phyloP scores from a whole-genome alignment of 768 basidiomycete genomes.

The Pisolithus tinctorius region DNA sequence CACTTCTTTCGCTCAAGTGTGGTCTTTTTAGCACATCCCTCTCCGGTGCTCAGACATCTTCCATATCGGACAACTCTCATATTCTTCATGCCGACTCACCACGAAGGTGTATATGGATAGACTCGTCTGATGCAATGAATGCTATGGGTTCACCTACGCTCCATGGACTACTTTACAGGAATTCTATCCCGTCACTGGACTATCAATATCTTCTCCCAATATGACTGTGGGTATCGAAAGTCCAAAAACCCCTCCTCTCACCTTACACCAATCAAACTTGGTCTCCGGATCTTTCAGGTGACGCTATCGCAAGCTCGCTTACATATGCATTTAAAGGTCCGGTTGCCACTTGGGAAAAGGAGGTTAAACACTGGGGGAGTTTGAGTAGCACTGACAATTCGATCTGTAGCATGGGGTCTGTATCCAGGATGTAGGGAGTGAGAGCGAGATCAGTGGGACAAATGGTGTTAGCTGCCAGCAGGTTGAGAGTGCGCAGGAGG shows the following conservation, averaged over 20 bases:
- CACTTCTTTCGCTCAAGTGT: conserved; percentile 1
- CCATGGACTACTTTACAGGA: conserved; percentile 22
- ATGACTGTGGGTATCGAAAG: conserved; percentile 1
- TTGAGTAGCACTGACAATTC: conserved; percentile 23
- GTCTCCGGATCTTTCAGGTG: conserved; percentile 19
- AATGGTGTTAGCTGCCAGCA: too few species aligned
- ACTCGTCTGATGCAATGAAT: conserved; percentile 19
- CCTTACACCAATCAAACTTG: conserved; percentile 18
- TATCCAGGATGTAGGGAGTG: conserved; percentile 16
- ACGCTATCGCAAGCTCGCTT: conserved; percentile 19
- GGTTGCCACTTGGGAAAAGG: conserved; percentile 28
- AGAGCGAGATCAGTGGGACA: conserved; percentile 3
- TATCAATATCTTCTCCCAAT: conserved; percentile 13
- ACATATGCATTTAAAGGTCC: conserved; percentile 26
- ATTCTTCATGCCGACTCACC: conserved; percentile 51
- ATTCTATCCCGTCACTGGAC: conserved; percentile 33
- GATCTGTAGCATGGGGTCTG: conserved; percentile 9
- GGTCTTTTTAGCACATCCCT: conserved; percentile 16
- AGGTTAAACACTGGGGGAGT: conserved; percentile 1
- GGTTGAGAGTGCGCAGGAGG: too few species aligned
- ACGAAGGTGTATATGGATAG: conserved; percentile 50
- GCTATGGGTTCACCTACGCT: conserved; percentile 20
- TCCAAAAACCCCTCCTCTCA: conserved; percentile 12
- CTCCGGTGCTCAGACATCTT: conserved; percentile 25
- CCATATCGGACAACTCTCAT: conserved; percentile 50